These are phyloP conservation scores for Calonectria crousiana DNA, from an alignment of 2,329 filamentous ascomycete species.

Conservation along the genomic window DNA sequence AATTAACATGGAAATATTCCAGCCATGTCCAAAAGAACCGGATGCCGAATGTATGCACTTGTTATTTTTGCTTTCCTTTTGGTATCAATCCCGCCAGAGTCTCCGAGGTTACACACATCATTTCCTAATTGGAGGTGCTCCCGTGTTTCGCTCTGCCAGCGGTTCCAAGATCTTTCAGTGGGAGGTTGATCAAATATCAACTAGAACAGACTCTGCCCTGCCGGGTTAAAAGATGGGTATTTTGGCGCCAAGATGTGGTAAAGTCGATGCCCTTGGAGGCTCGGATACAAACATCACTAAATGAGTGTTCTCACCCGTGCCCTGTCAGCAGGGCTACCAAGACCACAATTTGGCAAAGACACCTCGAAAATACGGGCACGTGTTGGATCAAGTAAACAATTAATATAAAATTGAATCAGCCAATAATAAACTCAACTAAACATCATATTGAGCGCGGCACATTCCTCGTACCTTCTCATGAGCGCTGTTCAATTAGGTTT, in stretches of 20 bases:
- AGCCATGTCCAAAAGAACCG: too few relatives aligned
- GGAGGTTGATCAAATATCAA: neutral
- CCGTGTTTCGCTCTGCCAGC: too few relatives aligned
- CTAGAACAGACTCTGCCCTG: neutral
- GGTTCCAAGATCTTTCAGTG: too few relatives aligned
- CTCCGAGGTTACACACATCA: too few relatives aligned
- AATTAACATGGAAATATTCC: too few relatives aligned
- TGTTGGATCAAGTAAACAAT: neutral
- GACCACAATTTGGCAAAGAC: neutral
- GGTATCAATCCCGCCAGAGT: too few relatives aligned
- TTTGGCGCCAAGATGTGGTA: neutral
- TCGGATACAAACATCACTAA: neutral
- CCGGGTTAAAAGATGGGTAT: neutral
- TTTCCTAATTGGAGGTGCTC: too few relatives aligned
- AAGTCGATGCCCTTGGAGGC: neutral
- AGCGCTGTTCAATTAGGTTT: neutral
- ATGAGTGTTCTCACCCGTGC: too few relatives aligned
- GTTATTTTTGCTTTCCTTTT: too few relatives aligned
- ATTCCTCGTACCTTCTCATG: neutral
- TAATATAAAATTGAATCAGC: neutral
- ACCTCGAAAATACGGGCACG: too few relatives aligned
- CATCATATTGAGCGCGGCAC: neutral
- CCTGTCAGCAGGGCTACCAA: neutral
- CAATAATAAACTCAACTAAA: neutral
- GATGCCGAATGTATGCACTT: too few relatives aligned